Evolutionary conservation across 148 eudicot genomes (phyloP).

Genomic region (Fagopyrum tataricum): DNA sequence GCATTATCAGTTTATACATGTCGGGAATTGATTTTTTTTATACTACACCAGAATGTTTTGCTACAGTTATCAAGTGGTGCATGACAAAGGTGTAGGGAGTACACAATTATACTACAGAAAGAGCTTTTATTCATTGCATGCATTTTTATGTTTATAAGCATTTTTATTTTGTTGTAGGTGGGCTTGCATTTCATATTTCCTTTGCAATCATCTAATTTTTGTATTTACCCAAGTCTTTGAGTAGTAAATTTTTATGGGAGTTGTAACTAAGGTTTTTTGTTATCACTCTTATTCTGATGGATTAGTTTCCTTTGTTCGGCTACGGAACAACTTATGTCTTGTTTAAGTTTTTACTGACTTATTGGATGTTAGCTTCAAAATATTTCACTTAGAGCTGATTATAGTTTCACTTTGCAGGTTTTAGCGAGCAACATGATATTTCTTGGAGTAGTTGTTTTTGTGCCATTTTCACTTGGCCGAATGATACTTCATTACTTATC

Average conservation of each 20-base stretch:
- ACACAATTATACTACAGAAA: not conserved
- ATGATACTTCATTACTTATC: slow-evolving; percentile 64
- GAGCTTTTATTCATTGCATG: not conserved
- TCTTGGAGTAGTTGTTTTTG: slow-evolving; percentile 83
- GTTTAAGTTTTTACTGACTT: not conserved
- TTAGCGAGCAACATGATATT: slow-evolving; percentile 97
- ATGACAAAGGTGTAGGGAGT: not conserved
- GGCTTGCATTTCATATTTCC: not conserved
- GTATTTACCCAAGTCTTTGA: not conserved
- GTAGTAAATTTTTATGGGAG: not conserved
- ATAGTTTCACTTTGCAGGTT: slow-evolving; percentile 46
- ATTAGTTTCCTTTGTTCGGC: not conserved
- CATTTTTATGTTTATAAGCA: not conserved
- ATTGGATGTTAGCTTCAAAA: not conserved
- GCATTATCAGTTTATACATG: not conserved
- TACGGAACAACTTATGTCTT: not conserved
- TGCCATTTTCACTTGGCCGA: slow-evolving; percentile 90
- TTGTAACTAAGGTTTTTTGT: not conserved
- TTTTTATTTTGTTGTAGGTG: not conserved
- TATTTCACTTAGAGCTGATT: not conserved
- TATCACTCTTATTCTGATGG: not conserved
- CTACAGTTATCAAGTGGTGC: not conserved
- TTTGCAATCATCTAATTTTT: not conserved
- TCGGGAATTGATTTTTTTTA: not conserved
- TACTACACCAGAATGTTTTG: not conserved